Percentiles rank a stretch among this genome's conserved stretches.
Conservation (phyloP, 202 grass and related monocot genomes). For the Carex sylvatica region DNA sequence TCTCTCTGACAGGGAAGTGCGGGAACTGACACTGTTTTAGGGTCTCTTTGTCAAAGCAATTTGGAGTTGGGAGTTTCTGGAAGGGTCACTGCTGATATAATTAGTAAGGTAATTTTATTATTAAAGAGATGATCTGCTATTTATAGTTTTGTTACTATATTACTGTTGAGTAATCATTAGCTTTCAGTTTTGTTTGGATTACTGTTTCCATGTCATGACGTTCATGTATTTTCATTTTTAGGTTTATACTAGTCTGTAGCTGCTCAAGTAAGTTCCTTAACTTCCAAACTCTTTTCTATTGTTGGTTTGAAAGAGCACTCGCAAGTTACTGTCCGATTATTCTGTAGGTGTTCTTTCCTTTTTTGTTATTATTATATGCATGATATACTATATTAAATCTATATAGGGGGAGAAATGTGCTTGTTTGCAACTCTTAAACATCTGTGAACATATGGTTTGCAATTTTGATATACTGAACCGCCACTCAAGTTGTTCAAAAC, state of each 20-base stretch:
- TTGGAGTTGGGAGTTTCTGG: slow-evolving; percentile 29
- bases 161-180: background rate
- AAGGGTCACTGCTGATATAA: slow-evolving; percentile 18
- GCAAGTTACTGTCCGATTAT: background rate
- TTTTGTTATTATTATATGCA: no score
- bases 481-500: no score
- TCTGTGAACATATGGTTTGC: no score
- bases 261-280: slow-evolving; percentile 27
- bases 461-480: no score
- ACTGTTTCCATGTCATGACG: background rate
- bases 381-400: background rate
- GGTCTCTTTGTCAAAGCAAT: slow-evolving; percentile 33
- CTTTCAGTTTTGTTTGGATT: background rate
- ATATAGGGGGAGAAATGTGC: background rate
- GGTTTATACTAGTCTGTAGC: slow-evolving; percentile 22
- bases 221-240: slow-evolving; percentile 20
- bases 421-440: no score
- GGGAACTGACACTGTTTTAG: slow-evolving; percentile 70
- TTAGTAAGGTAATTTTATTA: slow-evolving; percentile 20
- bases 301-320: background rate
- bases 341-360: background rate
- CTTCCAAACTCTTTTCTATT: background rate
- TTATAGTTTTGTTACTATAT: background rate
- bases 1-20: slow-evolving; percentile 60
- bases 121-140: background rate